Evolutionary conservation across 108 stramenopile genomes (phyloP), one percentile per base, ranked within the genome.

Genomic region (Halocafeteria seosinensis): DNA sequence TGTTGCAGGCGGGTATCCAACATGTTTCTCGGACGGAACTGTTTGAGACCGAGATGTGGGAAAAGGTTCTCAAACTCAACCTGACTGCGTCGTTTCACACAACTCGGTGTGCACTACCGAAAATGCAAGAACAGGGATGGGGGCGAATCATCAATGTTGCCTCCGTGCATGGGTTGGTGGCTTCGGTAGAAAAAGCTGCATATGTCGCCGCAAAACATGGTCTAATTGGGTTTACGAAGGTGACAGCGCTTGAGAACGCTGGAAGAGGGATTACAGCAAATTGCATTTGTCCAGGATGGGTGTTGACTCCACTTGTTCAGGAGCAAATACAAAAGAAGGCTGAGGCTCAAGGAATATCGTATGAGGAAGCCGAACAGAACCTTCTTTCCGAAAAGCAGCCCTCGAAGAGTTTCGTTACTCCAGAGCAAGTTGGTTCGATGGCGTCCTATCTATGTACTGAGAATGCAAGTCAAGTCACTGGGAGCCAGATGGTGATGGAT

Each of bases 121-220:
- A 24, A 24, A 72, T 72, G 71, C 37, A 34, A 13, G 35, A 66
- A 9, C 30, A 61, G 17, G 58, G 58, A 6, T 72, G 32, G 33
- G 71, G 71, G 25, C 59, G 71, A 3, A 67, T 72, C 11, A 50
- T 72, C 8, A 67, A 72, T 42, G 65, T 72, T 24, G 63, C 65
- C 0, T 60, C 55, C 57, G 65, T 58, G 21, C 71, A 72, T 31
- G 65, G 71, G 27, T 25, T 72, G 21, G 65, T 72, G 4, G 71
- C 63, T 6, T 67, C 66, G 21, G 61, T 47, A 6, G 29, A 60
- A 34, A 72, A 72, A 50, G 57, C 71, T 30, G 64, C 71, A 28
- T 72, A 79, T 36, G 76, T 76, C 34, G 76, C 78, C 26, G 73
- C 78, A 11, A 79, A 79, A 66, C 76, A 71, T 50, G 78, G 78